Evolutionary conservation across 192 early-diverging fungal genomes (phyloP).

Genomic region (Coemansia sp.): DNA sequence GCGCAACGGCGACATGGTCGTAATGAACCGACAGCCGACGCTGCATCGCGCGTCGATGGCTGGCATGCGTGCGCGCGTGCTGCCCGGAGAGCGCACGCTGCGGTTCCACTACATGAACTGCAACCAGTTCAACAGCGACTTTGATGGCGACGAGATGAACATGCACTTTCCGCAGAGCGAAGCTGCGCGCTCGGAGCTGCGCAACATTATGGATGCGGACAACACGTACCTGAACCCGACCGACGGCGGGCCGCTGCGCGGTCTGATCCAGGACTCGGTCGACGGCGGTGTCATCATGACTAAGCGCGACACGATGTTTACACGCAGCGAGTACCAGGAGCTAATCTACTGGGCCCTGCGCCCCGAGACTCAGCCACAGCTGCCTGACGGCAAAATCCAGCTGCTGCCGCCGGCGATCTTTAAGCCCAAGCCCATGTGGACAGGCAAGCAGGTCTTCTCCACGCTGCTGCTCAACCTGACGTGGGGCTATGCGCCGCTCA

Average conservation of each 20-base stretch:
- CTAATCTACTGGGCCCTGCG: constrained; percentile 86
- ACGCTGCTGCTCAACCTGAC: constrained; percentile 94
- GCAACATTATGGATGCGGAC: constrained; percentile 92
- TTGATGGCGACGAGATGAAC: constrained; percentile 99
- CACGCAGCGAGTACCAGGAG: constrained; percentile 89
- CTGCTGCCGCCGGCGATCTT: constrained; percentile 85
- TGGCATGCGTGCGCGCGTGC: constrained; percentile 91
- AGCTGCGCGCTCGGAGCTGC: constrained; percentile 92
- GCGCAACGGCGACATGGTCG: constrained; percentile 93
- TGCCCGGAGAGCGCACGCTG: constrained; percentile 97
- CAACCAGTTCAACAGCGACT: constrained; percentile 95
- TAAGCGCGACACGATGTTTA: constrained; percentile 82
- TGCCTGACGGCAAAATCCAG: constrained; percentile 69
- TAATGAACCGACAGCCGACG: constrained; percentile 99
- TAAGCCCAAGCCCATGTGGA: constrained; percentile 89
- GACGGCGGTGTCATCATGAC: constrained; percentile 96
- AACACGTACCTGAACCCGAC: constrained; percentile 97
- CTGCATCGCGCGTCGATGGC: constrained; percentile 99
- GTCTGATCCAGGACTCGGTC: constrained; percentile 98
- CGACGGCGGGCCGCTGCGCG: constrained; percentile 93
- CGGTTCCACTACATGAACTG: constrained; percentile 99
- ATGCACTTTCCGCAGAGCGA: constrained; percentile 99
- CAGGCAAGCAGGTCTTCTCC: constrained; percentile 96
- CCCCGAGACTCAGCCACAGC: constrained; percentile 58
- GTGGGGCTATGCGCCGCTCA: constrained; percentile 68